These are phyloP conservation scores for Penicillium sp. DNA, from an alignment of 2,329 filamentous ascomycete species.

Conservation along the genomic window DNA sequence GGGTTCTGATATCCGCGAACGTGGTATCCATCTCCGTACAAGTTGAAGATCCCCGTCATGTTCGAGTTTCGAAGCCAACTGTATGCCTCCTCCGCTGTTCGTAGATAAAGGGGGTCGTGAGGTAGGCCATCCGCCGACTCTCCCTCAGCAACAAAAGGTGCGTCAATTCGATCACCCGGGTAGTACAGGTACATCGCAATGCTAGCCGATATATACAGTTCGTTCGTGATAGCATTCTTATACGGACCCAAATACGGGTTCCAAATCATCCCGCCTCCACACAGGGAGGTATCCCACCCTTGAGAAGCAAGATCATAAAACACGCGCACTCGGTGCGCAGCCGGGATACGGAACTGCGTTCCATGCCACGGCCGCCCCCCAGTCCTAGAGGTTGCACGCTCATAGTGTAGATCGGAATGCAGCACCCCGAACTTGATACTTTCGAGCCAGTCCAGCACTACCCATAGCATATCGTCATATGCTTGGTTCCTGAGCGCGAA, in stretches of 20 bases:
- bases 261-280: slow-evolving; percentile 90
- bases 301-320: slow-evolving; percentile 82
- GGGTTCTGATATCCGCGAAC: slow-evolving; percentile 68
- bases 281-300: slow-evolving; percentile 83
- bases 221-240: slow-evolving; percentile 96
- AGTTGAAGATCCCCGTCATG: slow-evolving; percentile 76
- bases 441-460: slow-evolving; percentile 89
- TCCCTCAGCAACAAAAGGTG: slow-evolving; percentile 62
- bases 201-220: slow-evolving; percentile 84
- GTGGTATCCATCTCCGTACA: slow-evolving; percentile 90
- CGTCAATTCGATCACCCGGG: slow-evolving; percentile 75
- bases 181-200: slow-evolving; percentile 89
- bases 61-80: slow-evolving; percentile 77
- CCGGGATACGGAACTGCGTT: slow-evolving; percentile 72
- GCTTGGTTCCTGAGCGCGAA: slow-evolving; percentile 77
- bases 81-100: slow-evolving; percentile 78
- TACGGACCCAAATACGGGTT: slow-evolving; percentile 80
- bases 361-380: slow-evolving; percentile 69
- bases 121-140: slow-evolving; percentile 38
- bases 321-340: slow-evolving; percentile 79
- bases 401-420: slow-evolving; percentile 70
- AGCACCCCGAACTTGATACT: slow-evolving; percentile 73
- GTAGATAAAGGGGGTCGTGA: slow-evolving; percentile 69
- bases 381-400: slow-evolving; percentile 26
- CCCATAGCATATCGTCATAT: slow-evolving; percentile 95